A percentile compares a stretch with the other conserved stretches of the same genome.
phyloP scores from a whole-genome alignment of 768 basidiomycete genomes.

The Tricholoma furcatifolium region DNA sequence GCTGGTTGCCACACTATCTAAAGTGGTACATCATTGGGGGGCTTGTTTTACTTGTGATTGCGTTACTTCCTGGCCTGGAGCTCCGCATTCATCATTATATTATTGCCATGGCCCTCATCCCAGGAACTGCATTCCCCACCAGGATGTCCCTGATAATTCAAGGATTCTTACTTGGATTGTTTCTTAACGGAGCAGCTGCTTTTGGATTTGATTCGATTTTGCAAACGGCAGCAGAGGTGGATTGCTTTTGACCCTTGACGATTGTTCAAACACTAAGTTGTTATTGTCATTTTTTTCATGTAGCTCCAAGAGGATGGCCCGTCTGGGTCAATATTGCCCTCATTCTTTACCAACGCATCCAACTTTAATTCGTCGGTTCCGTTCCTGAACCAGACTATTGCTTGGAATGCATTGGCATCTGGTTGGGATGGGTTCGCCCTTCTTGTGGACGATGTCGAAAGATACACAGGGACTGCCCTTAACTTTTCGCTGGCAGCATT shows the following conservation, averaged over 20 bases:
- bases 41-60: conserved; percentile 61
- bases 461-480: conserved; percentile 66
- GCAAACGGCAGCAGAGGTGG: conserved; percentile 69
- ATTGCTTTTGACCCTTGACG: conserved; percentile 17
- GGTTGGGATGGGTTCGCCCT: conserved; percentile 78
- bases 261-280: neutral
- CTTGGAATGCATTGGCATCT: conserved; percentile 51
- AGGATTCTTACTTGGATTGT: conserved; percentile 80
- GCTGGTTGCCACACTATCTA: conserved; percentile 77
- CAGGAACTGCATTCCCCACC: conserved; percentile 80
- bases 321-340: conserved; percentile 65
- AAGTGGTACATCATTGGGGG: conserved; percentile 73
- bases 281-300: conserved; percentile 7
- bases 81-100: conserved; percentile 85
- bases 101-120: conserved; percentile 69
- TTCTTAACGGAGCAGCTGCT: conserved; percentile 75
- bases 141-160: conserved; percentile 78
- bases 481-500: conserved; percentile 71
- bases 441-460: conserved; percentile 84
- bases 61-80: conserved; percentile 64
- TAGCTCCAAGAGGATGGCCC: conserved; percentile 75
- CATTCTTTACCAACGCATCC: conserved; percentile 73
- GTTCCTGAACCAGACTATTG: conserved; percentile 51
- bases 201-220: conserved; percentile 81
- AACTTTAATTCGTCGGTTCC: conserved; percentile 58